Base-by-base conservation (phyloP, 23 red algal genomes). In the Gracilariopsis chorda region DNA sequence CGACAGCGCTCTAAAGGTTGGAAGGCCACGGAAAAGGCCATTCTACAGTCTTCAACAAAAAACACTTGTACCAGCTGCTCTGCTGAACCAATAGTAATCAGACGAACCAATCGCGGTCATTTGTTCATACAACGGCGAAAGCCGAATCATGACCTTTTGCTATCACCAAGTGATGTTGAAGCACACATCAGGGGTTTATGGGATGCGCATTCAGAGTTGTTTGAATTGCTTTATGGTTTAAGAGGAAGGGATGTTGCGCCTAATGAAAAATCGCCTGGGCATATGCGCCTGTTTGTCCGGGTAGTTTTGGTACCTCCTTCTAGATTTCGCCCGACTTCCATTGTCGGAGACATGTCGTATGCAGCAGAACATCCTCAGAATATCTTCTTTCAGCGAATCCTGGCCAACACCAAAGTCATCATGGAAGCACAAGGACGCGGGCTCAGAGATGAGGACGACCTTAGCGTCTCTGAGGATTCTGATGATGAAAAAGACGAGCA, bases 321-420 rank as follows among this genome's bases (percentile, higher is more conserved):
- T 17, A 57, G 97, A 41, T 99, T 94, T 87, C 93, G 97, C 4
- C 93, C 93, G 14, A 61, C 97, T 19, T 52, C 74, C 2, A 68
- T 48, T 2, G 67, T 64, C 25, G 90, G 69, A n/a, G 78, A 77
- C 5, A 90, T 76, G 37, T 74, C 51, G 19, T 86, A 65, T 40
- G 42, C 87, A 14, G 48, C 88, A 3, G 97, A 99, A 71, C 97
- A 99, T 63, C 87, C 89, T 23, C 97, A 99, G 59, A 99, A 99
- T 44, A 79, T 95, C 17, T 92, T 84, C 46, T 93, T 75, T 59
- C 77, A 79, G 48, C 84, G 77, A 35, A 61, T 99, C 34, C 48
- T 99, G 33, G 69, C 64, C 4, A 78, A 61, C 30, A 77, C 78
- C 10, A 80, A 91, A 45, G 48, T 27, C 10, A 65, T 82, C 25